These are phyloP conservation scores for Zygnema cylindricum DNA, from an alignment of 139 green algal species.

Conservation along the genomic window DNA sequence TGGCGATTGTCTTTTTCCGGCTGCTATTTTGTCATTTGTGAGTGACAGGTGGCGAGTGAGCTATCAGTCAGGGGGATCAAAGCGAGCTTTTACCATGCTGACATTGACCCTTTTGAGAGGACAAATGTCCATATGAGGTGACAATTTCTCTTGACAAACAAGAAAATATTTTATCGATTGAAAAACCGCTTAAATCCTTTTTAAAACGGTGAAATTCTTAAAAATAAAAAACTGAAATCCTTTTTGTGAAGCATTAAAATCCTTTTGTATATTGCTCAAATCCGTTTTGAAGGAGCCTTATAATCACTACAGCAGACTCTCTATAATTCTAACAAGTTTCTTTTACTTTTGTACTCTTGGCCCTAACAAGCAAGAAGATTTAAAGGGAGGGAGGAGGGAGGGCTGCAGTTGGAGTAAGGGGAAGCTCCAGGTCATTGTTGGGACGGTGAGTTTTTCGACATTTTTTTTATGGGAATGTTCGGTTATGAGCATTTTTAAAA, in stretches of 20 bases:
- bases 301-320: too few relatives aligned
- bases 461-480: not conserved
- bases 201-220: conserved; percentile 9
- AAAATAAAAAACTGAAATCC: too few relatives aligned
- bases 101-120: conserved; percentile 81
- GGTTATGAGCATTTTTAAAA: not conserved
- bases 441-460: conserved; percentile 27
- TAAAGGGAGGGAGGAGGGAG: too few relatives aligned
- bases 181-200: not conserved
- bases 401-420: conserved; percentile 32
- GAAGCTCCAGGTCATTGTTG: conserved; percentile 57
- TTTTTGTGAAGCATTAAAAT: too few relatives aligned
- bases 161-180: conserved; percentile 5
- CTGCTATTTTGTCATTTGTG: too few relatives aligned
- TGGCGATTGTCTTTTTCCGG: too few relatives aligned
- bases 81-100: conserved; percentile 85
- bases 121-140: conserved; percentile 78
- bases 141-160: conserved; percentile 54
- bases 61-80: conserved; percentile 51
- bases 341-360: too few relatives aligned
- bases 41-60: conserved; percentile 35
- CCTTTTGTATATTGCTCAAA: too few relatives aligned
- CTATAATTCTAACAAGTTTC: too few relatives aligned
- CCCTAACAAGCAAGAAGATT: too few relatives aligned
- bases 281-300: too few relatives aligned